Evolutionary conservation across 106 monocot species (phyloP), one percentile per base, ranked within the genome.

Genomic region (Allium fistulosum): DNA sequence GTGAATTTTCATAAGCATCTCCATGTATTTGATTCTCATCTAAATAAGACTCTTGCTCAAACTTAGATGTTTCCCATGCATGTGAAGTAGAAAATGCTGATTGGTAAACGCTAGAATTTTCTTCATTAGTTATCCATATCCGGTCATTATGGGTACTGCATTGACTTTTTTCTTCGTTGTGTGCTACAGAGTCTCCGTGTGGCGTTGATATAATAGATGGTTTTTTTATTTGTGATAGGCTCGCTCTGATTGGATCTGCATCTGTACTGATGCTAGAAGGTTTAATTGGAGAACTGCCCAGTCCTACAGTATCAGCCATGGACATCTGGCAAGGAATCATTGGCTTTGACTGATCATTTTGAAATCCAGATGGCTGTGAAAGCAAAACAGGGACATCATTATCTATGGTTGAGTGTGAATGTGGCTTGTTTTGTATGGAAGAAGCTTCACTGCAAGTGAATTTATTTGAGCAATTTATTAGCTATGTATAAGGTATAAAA

Each of bases 231-330:
- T 49, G 79, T 17, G 22, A 22, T 22, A 22, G 22, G 22, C 22
- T 22, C 0, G 22, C 22, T 57, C 63, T 51, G 48, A 61, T 51
- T 16, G 70, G 66, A 80, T 77, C 75, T 26, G 74, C 12, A 22
- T 58, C 58, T 51, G 46, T 22, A 17, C 80, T 62, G 51, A 68
- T 55, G 13, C 26, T 59, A 48, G 78, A 58, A 46, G 77, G 49
- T 71, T 81, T 97, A 64, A 63, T 61, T 72, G 78, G 88, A 79
- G 89, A 86, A 55, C 80, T 80, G 15, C 96, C 92, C 92, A 88
- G 92, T 73, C 86, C 92, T 14, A 97, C 96, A 71, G 92, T 79
- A 66, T 97, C 96, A 51, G 96, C 96, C 86, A 97, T 83, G 7
- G 96, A 89, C 58, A 82, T 16, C 52, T 88, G 92, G 13, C 96